A percentile compares a stretch with the other conserved stretches of the same genome.
These are phyloP conservation scores for Begonia fuchsioides DNA, from an alignment of 306 rosid species.

Conservation along the genomic window DNA sequence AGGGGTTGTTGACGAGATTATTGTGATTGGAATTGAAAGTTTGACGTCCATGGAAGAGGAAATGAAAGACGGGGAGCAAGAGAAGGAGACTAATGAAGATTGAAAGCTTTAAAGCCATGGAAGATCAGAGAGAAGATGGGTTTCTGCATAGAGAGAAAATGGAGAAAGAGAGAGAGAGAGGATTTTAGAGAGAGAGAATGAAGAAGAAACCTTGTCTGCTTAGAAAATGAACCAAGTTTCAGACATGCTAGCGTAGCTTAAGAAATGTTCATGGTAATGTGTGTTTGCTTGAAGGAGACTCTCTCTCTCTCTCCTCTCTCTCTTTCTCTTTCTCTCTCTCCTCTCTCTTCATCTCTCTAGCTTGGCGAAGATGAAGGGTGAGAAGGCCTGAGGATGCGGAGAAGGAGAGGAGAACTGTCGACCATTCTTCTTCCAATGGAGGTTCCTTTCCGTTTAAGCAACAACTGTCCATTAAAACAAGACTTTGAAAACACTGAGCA, in stretches of 20 bases:
- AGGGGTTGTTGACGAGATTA: neutral
- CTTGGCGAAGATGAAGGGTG: slow-evolving; percentile 5
- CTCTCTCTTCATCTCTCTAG: neutral
- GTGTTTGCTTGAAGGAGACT: slow-evolving; percentile 55
- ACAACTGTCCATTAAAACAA: slow-evolving; percentile 15
- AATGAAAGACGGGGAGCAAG: slow-evolving; percentile 22
- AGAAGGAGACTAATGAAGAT: slow-evolving; percentile 28
- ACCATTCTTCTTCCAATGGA: slow-evolving; percentile 66
- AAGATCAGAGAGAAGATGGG: slow-evolving; percentile 2
- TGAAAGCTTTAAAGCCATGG: slow-evolving; percentile 23
- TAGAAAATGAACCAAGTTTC: slow-evolving; percentile 17
- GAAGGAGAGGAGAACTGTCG: slow-evolving; percentile 47
- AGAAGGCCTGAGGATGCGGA: slow-evolving; percentile 19
- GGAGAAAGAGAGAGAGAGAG: no score
- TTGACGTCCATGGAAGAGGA: slow-evolving; percentile 27
- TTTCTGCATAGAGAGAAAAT: slow-evolving; percentile 3
- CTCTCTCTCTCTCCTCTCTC: no score
- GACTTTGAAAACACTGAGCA: no score
- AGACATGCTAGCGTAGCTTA: slow-evolving; percentile 23
- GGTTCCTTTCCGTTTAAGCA: slow-evolving; percentile 84
- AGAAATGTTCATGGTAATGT: neutral
- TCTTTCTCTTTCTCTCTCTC: no score
- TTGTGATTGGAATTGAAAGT: slow-evolving; percentile 5
- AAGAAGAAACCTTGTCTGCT: slow-evolving; percentile 13
- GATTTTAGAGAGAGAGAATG: neutral